Base-by-base conservation (phyloP, 2,329 filamentous ascomycete genomes). In the Neobulgaria alba region DNA sequence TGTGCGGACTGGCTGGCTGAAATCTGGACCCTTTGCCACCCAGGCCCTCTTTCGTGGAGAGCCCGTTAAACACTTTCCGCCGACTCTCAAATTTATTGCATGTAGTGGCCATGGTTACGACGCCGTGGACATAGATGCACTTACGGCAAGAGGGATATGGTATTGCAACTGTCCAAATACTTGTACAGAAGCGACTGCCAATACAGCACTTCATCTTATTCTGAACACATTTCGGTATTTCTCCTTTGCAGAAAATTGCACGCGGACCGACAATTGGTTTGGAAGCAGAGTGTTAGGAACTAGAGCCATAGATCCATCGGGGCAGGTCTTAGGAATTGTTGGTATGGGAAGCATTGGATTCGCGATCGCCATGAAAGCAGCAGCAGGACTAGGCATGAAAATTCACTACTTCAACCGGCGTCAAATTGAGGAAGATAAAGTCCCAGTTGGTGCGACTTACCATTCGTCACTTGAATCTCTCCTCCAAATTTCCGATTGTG, bases 341-440 rank as follows among this genome's bases (percentile, higher is more conserved):
- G 62, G 61, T 2, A 52, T 62, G 38, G 62, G 62, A 5, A 55
- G 58, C 30, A 62, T 63, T 30, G 61, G 61, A 5, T 46, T 54
- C 17, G 51, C 51, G 3, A 55, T 60, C 34, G 60, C 54, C 3
- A 47, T 51, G 14, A 57, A 57, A 35, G 48, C 53, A 5, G 29
- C 36, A 17, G n/a, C 33, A 2, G 57, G 51, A 1, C 53, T 63
- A 10, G 59, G 56, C 5, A 63, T 63, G 60, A 49, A 55, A 31
- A 48, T 62, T 3, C 47, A 55, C 19, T 63, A 63, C 36, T 49
- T 55, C 16, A 43, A 44, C 17, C 47, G 45, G n/a, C 29, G 49
- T 5, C 38, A 50, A 17, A 36, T 35, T 18, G 36, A 43, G 19
- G 9, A 3, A 5, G 26, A 26, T 0, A 51, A 50, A 2, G 58